These are phyloP conservation scores for Eragrostis curvula DNA, from an alignment of 176 grass and related monocot genomes.

Conservation along the genomic window DNA sequence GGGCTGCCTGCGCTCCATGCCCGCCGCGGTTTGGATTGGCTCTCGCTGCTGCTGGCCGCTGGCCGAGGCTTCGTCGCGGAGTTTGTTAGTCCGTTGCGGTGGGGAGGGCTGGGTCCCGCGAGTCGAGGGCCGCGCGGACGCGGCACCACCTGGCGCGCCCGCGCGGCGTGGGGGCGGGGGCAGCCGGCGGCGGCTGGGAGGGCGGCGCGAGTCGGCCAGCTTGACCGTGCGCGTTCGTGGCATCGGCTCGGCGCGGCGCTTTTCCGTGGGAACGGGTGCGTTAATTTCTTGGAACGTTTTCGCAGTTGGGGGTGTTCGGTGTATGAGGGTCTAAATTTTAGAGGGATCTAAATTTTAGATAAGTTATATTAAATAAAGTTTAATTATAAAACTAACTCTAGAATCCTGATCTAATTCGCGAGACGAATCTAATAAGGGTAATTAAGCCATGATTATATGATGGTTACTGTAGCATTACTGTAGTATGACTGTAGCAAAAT, in stretches of 20 bases:
- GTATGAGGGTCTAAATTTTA: too few relatives aligned
- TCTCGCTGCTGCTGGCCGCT: not conserved
- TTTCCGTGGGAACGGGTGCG: too few relatives aligned
- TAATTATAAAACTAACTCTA: too few relatives aligned
- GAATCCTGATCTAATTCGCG: too few relatives aligned
- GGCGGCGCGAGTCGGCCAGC: not conserved
- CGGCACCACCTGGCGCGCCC: constrained; percentile 15
- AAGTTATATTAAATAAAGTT: too few relatives aligned
- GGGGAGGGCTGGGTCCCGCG: not conserved
- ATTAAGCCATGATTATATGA: too few relatives aligned
- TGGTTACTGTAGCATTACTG: too few relatives aligned
- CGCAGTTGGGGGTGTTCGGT: not conserved
- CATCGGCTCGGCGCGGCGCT: too few relatives aligned
- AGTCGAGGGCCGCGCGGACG: not conserved
- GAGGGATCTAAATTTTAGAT: too few relatives aligned
- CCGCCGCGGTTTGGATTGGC: not conserved
- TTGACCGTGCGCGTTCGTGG: too few relatives aligned
- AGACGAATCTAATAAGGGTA: too few relatives aligned
- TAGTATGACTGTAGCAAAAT: too few relatives aligned
- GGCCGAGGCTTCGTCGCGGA: not conserved
- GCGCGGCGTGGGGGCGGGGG: not conserved
- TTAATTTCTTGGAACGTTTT: not conserved
- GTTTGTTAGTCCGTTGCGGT: constrained; percentile 28
- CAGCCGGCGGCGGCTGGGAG: not conserved
- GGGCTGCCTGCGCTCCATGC: constrained; percentile 41